phyloP scores from a whole-genome alignment of 805 yeast species.

The Metschnikowia reukaufii region DNA sequence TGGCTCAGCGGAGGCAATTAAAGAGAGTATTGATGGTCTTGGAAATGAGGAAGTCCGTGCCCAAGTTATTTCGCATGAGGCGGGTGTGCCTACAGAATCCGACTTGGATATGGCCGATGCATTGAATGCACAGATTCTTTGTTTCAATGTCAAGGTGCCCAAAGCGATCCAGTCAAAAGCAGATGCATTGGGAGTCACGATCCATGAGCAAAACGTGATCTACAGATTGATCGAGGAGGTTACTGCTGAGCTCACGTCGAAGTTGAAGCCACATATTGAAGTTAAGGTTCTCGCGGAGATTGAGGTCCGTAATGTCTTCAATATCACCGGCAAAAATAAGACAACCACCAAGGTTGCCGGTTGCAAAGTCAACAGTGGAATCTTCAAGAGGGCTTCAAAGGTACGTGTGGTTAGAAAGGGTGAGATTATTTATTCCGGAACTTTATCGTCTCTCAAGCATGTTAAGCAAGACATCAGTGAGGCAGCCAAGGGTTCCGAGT shows the following conservation, averaged over 20 bases:
- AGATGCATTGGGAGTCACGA: slow-evolving; percentile 50
- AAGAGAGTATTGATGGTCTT: slow-evolving; percentile 73
- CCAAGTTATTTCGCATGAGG: slow-evolving; percentile 67
- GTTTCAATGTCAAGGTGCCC: slow-evolving; percentile 74
- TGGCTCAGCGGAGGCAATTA: slow-evolving; percentile 93
- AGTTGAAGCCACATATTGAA: slow-evolving; percentile 66
- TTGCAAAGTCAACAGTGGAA: slow-evolving; percentile 73
- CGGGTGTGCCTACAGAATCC: slow-evolving; percentile 65
- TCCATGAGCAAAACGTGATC: slow-evolving; percentile 73
- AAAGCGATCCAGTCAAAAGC: slow-evolving; percentile 64
- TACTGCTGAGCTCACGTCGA: slow-evolving; percentile 56
- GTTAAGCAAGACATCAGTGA: slow-evolving; percentile 76
- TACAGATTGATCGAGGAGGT: slow-evolving; percentile 88
- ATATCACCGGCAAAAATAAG: slow-evolving; percentile 58
- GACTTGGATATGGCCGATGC: slow-evolving; percentile 43
- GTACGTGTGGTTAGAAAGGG: slow-evolving; percentile 58
- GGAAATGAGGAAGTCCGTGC: slow-evolving; percentile 85
- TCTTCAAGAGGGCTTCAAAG: slow-evolving; percentile 55
- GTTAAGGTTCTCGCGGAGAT: slow-evolving; percentile 65
- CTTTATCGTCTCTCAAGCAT: slow-evolving; percentile 71
- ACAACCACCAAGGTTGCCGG: slow-evolving; percentile 75
- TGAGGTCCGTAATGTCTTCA: slow-evolving; percentile 69
- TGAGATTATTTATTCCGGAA: slow-evolving; percentile 53
- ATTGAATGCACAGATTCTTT: slow-evolving; percentile 63
- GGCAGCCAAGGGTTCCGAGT: slow-evolving; percentile 83